Conservation (phyloP, 139 green algal species). For the Picochlorum sp. region DNA sequence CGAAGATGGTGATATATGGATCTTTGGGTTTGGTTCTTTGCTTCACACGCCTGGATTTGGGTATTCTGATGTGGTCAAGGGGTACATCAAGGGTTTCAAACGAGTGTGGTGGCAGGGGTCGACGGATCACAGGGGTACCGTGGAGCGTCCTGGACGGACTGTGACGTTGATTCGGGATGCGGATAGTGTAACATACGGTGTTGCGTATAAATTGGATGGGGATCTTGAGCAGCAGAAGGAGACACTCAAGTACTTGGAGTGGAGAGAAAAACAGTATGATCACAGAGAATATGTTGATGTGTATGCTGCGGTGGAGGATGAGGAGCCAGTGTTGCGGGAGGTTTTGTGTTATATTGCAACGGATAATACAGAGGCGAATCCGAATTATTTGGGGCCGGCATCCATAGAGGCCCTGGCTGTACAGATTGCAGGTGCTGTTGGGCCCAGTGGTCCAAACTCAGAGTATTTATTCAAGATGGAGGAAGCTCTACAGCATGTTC, state of each 20-base stretch:
- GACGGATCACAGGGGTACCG: slow-evolving; percentile 34
- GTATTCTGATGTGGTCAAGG: slow-evolving; percentile 15
- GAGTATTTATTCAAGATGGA: slow-evolving; percentile 62
- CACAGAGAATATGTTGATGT: slow-evolving; percentile 35
- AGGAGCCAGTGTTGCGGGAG: slow-evolving; percentile 1
- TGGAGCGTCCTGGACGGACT: slow-evolving; percentile 48
- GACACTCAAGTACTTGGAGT: slow-evolving; percentile 58
- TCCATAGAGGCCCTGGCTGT: slow-evolving; percentile 35
- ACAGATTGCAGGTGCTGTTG: slow-evolving; percentile 41
- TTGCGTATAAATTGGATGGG: slow-evolving; percentile 39
- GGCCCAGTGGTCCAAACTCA: slow-evolving; percentile 54
- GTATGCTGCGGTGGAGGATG: slow-evolving; percentile 10
- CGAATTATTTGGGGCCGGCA: slow-evolving; percentile 57
- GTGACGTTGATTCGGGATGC: slow-evolving; percentile 46
- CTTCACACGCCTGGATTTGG: slow-evolving; percentile 35
- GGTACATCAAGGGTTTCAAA: slow-evolving; percentile 41
- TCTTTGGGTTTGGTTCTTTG: slow-evolving; percentile 50
- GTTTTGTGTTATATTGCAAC: slow-evolving; percentile 49
- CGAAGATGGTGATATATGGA: slow-evolving; percentile 18
- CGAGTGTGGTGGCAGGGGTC: slow-evolving; percentile 42
- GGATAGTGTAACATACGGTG: slow-evolving; percentile 38
- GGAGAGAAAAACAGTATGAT: slow-evolving; percentile 83
- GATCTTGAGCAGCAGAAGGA: slow-evolving; percentile 32
- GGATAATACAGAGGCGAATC: slow-evolving; percentile 27
- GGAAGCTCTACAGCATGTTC: slow-evolving; percentile 39